Percentiles rank a stretch among this genome's conserved stretches.
phyloP scores from a whole-genome alignment of 345 rosid species.

The Heritiera littoralis region DNA sequence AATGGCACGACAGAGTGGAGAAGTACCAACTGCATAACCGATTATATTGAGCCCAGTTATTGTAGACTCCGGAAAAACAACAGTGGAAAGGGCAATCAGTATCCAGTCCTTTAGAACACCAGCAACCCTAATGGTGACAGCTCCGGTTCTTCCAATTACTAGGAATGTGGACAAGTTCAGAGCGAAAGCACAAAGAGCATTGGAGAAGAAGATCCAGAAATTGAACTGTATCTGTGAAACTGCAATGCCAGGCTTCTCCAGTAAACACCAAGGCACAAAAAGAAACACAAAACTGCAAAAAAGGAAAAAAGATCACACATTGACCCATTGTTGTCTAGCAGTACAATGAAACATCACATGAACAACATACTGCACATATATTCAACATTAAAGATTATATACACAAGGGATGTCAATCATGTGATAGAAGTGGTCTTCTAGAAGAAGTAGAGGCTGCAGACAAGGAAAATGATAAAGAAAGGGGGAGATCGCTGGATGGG shows the following conservation, averaged over 20 bases:
- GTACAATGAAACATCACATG: neutral
- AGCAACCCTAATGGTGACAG: constrained; percentile 91
- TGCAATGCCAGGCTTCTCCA: constrained; percentile 86
- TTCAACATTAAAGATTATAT: neutral
- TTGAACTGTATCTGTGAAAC: constrained; percentile 85
- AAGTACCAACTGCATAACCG: constrained; percentile 90
- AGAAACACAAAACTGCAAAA: constrained; percentile 88
- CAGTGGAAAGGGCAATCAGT: constrained; percentile 90
- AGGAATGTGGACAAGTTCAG: constrained; percentile 89
- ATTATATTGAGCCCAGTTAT: constrained; percentile 89
- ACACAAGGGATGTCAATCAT: neutral
- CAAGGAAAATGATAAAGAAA: neutral
- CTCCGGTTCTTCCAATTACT: constrained; percentile 95
- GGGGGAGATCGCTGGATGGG: too few species aligned
- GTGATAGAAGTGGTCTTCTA: neutral
- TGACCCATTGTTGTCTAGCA: neutral
- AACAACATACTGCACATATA: neutral
- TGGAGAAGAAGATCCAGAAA: constrained; percentile 96
- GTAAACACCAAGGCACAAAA: constrained; percentile 84
- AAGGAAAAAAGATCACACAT: constrained; percentile 13
- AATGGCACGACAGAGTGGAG: neutral
- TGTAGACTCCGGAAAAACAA: constrained; percentile 87
- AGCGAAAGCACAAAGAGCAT: constrained; percentile 88
- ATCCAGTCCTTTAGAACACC: constrained; percentile 98
- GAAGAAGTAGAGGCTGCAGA: neutral